Conservation (phyloP, 345 rosid species). For the Sonneratia caseolaris region DNA sequence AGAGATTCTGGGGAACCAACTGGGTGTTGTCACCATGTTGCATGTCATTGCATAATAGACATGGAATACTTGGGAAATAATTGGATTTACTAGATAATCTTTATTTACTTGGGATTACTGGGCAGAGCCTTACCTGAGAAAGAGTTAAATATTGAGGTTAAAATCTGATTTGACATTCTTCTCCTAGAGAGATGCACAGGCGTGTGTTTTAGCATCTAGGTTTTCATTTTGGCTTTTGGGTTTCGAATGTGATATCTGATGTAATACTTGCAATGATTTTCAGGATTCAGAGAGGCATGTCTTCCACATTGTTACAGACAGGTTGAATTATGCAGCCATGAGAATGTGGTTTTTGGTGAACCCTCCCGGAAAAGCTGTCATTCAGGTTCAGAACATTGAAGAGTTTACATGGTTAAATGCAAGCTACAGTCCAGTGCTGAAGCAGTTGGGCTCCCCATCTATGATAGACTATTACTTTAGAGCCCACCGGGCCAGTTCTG, state of each 20-base stretch:
- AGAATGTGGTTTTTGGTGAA: constrained; percentile 94
- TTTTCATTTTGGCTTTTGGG: not conserved
- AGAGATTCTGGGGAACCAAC: too few relatives aligned
- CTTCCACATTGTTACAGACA: constrained; percentile 89
- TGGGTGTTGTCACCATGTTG: too few relatives aligned
- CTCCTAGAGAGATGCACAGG: not conserved
- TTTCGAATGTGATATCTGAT: not conserved
- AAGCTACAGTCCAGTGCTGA: constrained; percentile 94
- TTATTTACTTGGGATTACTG: too few relatives aligned
- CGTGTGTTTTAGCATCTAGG: not conserved
- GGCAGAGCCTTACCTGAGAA: too few relatives aligned
- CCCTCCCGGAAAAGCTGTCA: constrained; percentile 67
- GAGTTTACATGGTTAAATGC: constrained; percentile 91
- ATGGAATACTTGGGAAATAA: too few relatives aligned
- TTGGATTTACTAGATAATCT: too few relatives aligned
- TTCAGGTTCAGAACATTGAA: constrained; percentile 89
- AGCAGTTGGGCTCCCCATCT: constrained; percentile 75
- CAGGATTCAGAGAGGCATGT: constrained; percentile 87
- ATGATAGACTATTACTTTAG: constrained; percentile 93
- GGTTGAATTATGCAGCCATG: constrained; percentile 95
- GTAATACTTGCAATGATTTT: constrained; percentile 10
- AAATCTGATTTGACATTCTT: not conserved
- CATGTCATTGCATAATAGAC: too few relatives aligned
- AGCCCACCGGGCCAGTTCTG: constrained; percentile 63
- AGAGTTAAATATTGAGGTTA: too few relatives aligned